Evolutionary conservation across 495 filamentous ascomycete genomes (phyloP), one percentile per base, ranked within the genome.

Genomic region (Xanthoparmelia taractica): DNA sequence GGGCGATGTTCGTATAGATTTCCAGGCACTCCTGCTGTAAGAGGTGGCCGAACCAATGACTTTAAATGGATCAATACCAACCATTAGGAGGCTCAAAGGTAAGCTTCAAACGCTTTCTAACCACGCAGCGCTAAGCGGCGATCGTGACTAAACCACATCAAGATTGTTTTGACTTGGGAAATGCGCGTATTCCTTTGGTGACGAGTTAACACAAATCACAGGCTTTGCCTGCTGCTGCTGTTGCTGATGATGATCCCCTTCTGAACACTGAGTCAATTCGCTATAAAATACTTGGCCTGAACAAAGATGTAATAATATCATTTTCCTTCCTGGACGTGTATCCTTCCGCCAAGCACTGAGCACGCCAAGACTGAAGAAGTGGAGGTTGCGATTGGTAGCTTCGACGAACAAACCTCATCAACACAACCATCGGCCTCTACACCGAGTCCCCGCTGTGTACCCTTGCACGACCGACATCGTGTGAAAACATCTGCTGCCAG

Each of bases 331-430:
- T 20, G 2, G 2, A 1, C 38, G 7, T 41, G 2, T 41, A 41
- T 41, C 13, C 38, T 15, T 45, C 15, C 31, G 48, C 48, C 48
- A 52, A 52, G 48, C 27, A 29, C 13, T 31, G 48, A 52, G 27
- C 12, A 25, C 48, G 48, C 48, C 31, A 29, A 52, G 25, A 29
- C 25, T 27, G 47, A 29, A 50, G 25, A 27, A 17, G 25, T 13
- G 1, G 15, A 52, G 13, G 12, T 52, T 31, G 11, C 31, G 48
- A 52, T 52, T 52, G 48, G 48, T 52, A 31, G 11, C 45, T 50
- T 50, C 23, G 23, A 50, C 13, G 48, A 52, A 61, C 59, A 61
- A n/a, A 41, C 45, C 20, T 41, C 47, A 18, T 52, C 59, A 4
- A 17, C 10, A 41, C 47, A 31, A 31, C 20, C 34, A 29, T 10